Evolutionary conservation across 148 eudicot species (phyloP), one percentile per base, ranked within the genome.

Genomic region (Silene latifolia): DNA sequence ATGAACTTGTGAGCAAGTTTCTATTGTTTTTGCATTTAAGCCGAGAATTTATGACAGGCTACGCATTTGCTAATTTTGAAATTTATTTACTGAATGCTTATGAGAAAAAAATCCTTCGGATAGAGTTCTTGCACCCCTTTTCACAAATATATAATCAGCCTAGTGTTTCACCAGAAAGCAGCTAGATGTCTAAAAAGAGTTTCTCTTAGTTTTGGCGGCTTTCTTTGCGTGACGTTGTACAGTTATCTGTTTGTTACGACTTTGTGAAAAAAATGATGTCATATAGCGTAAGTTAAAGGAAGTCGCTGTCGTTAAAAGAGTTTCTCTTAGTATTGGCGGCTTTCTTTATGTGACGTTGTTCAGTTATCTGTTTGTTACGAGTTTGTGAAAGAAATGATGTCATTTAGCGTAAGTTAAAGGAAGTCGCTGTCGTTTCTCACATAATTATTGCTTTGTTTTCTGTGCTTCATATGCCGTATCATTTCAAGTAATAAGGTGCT

Each of bases 391-490:
- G 2, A 24, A 21, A 61, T 21, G 29, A 24, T 24, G 65, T 21
- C 32, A 24, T 61, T 21, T 24, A 24, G 65, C 21, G 65, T 24
- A 24, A 21, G 32, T 61, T 23, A 61, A 61, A 21, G 29, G 65
- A 61, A 21, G 65, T 61, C 17, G 6, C 25, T 62, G 66, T 62
- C 66, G 35, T 24, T 62, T 20, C 66, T 62, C 66, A 39, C 66
- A 23, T 12, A 62, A 20, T 62, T 62, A 13, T 60, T 62, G 66
- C 35, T 12, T 25, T 62, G 35, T 62, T 62, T 60, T 60, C 11
- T 60, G 63, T 60, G 27, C 63, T 60, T 60, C 60, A 60, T 60
- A 62, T 24, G 65, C 24, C 65, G 20, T 9, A 24, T 10, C 27
- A 10, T 61, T 4, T 21, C 29, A 8, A 21, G 24, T 61, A 21